These are phyloP conservation scores for Protomyces pachydermus DNA, from an alignment of 1,139 yeast species.

Conservation along the genomic window DNA sequence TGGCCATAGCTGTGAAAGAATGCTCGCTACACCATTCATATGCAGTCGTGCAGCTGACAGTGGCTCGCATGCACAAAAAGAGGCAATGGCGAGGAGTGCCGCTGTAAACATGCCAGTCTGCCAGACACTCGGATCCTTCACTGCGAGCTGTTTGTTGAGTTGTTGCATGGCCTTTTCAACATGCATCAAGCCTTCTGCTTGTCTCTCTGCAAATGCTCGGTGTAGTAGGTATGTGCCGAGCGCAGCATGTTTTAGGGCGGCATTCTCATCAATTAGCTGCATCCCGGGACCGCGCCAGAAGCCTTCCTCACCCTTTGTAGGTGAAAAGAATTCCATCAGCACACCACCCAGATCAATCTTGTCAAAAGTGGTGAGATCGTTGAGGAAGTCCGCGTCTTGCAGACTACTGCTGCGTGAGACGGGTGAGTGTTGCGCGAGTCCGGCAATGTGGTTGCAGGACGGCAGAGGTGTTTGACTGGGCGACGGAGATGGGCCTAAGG, in stretches of 20 bases:
- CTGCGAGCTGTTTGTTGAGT: neutral
- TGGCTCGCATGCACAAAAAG: neutral
- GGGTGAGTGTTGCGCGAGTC: neutral
- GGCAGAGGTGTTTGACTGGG: neutral
- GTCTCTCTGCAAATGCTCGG: neutral
- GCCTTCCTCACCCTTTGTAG: neutral
- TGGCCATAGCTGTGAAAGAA: neutral
- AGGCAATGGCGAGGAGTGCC: neutral
- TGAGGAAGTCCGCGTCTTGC: neutral
- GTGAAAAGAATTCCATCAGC: neutral
- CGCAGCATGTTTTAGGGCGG: neutral
- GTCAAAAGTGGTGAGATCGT: neutral
- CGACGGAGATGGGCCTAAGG: neutral
- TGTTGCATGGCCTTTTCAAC: neutral
- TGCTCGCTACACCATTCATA: neutral
- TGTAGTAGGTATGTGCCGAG: neutral
- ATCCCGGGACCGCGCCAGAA: neutral
- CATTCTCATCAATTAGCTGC: neutral
- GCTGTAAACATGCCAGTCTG: neutral
- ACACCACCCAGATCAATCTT: neutral
- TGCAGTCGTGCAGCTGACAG: neutral
- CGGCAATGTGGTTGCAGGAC: neutral
- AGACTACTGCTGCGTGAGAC: neutral
- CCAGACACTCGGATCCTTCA: neutral
- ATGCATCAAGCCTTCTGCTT: neutral